Evolutionary conservation across 2,329 filamentous ascomycete genomes (phyloP), one percentile per base, ranked within the genome.

Genomic region (Daldinia eschscholtzii): DNA sequence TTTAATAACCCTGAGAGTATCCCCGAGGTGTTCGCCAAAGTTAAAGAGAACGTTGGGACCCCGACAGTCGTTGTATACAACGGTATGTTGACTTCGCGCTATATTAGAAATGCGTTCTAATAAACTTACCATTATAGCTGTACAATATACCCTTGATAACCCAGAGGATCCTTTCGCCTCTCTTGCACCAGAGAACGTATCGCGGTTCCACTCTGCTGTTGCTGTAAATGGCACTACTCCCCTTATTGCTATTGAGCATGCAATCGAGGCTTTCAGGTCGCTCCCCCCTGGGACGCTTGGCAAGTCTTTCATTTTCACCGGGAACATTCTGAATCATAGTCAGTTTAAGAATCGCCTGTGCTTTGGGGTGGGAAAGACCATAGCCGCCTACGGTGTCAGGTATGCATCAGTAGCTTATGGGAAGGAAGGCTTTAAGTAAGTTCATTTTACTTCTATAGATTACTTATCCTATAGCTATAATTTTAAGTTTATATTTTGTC

Each of bases 61-160:
- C 61, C 61, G n/a, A 64, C 55, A 2, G 61, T 64, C 9, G 61
- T 58, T n/a, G 44, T 64, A 3, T 64, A 58, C n/a, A 64, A 64
- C n/a, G 55, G 61, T 58, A 15, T 7, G 61, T 61, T 44, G 15
- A 35, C 12, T 53, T 28, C 6, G 3, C 28, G 5, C 37, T 57
- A 26, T 3, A 1, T 23, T 4, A 15, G 4, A 4, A 12, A 55
- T 55, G 0, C 4, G 2, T 30, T 57, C 55, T 44, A 13, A 44
- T 28, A 30, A 3, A 33, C 30, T 4, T 18, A 30, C 23, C 2
- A 30, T 28, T 42, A 15, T 37, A 64, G 61, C 61, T n/a, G 61
- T 64, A 3, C 61, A 64, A 33, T 64, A 64, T 30, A 35, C 55
- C 2, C 55, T 64, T 2, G 61, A 64, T 35, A 26, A 64, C n/a